Percentiles rank a stretch among this genome's conserved stretches.
phyloP scores from a whole-genome alignment of 108 stramenopile species.

The Cylindrotheca closterium region DNA sequence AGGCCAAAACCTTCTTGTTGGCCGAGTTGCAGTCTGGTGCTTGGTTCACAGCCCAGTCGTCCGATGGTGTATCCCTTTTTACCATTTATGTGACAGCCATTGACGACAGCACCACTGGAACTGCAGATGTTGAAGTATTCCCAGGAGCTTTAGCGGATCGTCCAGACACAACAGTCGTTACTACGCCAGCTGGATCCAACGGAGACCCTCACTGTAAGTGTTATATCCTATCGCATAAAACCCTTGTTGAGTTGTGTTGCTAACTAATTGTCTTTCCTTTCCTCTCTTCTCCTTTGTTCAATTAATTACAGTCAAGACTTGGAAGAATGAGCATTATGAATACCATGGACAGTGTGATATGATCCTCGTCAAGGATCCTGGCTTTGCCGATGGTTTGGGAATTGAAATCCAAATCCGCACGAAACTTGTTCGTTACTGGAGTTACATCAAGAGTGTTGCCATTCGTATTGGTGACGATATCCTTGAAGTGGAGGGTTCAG shows the following conservation, averaged over 20 bases:
- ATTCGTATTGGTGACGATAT: conserved; percentile 8
- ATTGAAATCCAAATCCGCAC: conserved; percentile 15
- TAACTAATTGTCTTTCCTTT: background rate
- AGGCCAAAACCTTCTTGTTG: no score
- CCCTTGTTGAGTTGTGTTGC: background rate
- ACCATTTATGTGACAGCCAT: no score
- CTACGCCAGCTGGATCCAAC: no score
- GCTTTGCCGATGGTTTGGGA: conserved; percentile 11
- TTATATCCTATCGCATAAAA: background rate
- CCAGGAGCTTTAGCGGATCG: no score
- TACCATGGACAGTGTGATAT: conserved; percentile 15
- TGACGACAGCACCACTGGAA: no score
- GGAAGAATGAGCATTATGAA: conserved; percentile 8
- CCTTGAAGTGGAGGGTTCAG: conserved; percentile 2
- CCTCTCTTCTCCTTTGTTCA: background rate
- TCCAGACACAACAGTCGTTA: no score
- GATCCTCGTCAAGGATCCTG: background rate
- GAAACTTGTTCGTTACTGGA: conserved; percentile 3
- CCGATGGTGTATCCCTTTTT: no score
- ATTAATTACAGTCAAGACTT: conserved; percentile 12
- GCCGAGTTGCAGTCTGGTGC: no score
- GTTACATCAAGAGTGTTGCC: conserved; percentile 12
- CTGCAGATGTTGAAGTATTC: no score
- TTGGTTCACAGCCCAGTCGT: no score
- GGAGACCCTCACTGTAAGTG: background rate